A percentile compares a stretch with the other conserved stretches of the same genome.
Conservation (phyloP, 306 rosid species). For the Vigna unguiculata region DNA sequence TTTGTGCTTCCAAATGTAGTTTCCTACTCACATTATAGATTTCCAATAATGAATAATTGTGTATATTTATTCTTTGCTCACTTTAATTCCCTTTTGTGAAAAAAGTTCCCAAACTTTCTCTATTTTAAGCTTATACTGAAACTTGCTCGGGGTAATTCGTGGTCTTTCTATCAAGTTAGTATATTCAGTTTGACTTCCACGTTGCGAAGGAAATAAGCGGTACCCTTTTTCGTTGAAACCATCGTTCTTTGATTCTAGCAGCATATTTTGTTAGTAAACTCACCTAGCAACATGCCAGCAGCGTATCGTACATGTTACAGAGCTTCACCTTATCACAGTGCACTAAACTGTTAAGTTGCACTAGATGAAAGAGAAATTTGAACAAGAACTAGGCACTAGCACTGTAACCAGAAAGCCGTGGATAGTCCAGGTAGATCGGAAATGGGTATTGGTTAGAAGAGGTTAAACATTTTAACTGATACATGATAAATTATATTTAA, state of each 20-base stretch:
- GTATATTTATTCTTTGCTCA: constrained; percentile 37
- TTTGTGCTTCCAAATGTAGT: constrained; percentile 43
- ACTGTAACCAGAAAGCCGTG: not conserved
- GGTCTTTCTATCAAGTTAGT: not conserved
- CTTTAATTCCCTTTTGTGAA: constrained; percentile 5
- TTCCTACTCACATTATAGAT: constrained; percentile 49
- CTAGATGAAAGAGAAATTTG: not conserved
- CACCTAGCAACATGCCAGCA: not conserved
- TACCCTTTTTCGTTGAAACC: not conserved
- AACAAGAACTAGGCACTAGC: not conserved
- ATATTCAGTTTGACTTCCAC: not conserved
- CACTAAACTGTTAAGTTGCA: not conserved
- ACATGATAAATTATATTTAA: not conserved
- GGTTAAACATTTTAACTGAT: not conserved
- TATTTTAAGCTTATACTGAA: not conserved
- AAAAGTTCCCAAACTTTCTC: constrained; percentile 9
- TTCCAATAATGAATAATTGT: constrained; percentile 35
- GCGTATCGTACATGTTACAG: not conserved
- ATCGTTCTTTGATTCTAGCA: not conserved
- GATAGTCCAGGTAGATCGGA: not conserved
- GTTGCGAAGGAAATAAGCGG: not conserved
- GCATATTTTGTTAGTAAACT: not conserved
- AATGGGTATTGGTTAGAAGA: not conserved
- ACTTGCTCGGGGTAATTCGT: too few relatives aligned
- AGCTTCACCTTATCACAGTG: not conserved